phyloP scores from a whole-genome alignment of 2,329 filamentous ascomycete genomes.

The Aureobasidium subglaciale region DNA sequence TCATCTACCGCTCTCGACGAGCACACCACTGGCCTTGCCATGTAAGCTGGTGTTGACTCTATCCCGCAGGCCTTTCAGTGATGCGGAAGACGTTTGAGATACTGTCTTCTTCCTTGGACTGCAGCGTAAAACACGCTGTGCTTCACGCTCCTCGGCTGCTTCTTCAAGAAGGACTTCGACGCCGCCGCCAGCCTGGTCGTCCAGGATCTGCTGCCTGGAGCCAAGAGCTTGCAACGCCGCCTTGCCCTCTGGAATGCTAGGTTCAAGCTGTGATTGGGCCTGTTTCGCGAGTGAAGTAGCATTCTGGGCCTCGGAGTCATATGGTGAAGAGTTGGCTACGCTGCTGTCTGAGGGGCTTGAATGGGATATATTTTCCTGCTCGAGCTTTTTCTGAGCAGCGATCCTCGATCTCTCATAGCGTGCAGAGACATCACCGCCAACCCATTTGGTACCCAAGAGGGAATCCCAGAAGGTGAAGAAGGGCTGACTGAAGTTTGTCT shows the following conservation, averaged over 20 bases:
- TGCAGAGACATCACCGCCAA: constrained; percentile 55
- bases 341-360: constrained; percentile 5
- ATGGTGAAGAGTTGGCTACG: constrained; percentile 18
- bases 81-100: constrained; percentile 29
- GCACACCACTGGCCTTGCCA: constrained; percentile 38
- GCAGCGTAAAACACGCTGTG: constrained; percentile 27
- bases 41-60: constrained; percentile 33
- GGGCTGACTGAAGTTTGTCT: constrained; percentile 67
- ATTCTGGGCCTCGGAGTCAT: constrained; percentile 22
- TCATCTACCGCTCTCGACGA: constrained; percentile 38
- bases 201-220: constrained; percentile 35
- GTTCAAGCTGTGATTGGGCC: constrained; percentile 20
- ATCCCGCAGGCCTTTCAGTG: constrained; percentile 17
- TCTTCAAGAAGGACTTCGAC: constrained; percentile 33
- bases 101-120: constrained; percentile 37
- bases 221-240: constrained; percentile 33
- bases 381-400: constrained; percentile 50
- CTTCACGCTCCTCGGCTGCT: constrained; percentile 32
- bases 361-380: constrained; percentile 27
- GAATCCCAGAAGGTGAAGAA: constrained; percentile 59
- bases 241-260: constrained; percentile 29
- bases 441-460: constrained; percentile 74
- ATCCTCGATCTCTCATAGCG: constrained; percentile 52
- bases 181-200: constrained; percentile 32
- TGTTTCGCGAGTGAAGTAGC: constrained; percentile 21